phyloP scores from a whole-genome alignment of 768 basidiomycete genomes.

The Naganishia vishniacii region DNA sequence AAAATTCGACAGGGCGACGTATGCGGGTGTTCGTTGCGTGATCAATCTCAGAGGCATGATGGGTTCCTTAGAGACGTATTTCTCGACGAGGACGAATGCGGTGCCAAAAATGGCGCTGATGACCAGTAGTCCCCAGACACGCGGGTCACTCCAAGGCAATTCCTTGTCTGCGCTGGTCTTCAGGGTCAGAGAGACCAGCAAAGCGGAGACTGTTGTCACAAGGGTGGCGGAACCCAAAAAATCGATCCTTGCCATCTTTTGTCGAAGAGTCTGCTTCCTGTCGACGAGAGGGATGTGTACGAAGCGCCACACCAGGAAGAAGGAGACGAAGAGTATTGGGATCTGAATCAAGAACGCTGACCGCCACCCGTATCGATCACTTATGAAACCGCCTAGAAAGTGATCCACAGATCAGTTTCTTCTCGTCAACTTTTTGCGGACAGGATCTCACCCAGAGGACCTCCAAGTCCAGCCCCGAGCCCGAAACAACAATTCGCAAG shows the following conservation, averaged over 20 bases:
- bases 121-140: constrained; percentile 52
- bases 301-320: constrained; percentile 53
- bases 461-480: constrained; percentile 27
- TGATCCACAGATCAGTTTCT: neutral
- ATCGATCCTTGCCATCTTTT: constrained; percentile 38
- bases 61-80: constrained; percentile 62
- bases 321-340: constrained; percentile 68
- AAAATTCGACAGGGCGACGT: constrained; percentile 76
- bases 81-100: constrained; percentile 68
- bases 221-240: constrained; percentile 41
- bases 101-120: constrained; percentile 10
- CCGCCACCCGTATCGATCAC: constrained; percentile 19
- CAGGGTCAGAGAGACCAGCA: constrained; percentile 25
- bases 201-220: constrained; percentile 24
- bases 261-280: constrained; percentile 11
- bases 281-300: constrained; percentile 23
- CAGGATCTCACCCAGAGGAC: constrained; percentile 52
- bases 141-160: constrained; percentile 63
- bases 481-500: constrained; percentile 30
- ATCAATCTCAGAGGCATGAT: constrained; percentile 83
- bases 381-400: constrained; percentile 17
- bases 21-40: constrained; percentile 69
- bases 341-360: constrained; percentile 54
- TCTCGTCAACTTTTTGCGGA: neutral
- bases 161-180: constrained; percentile 45